Conservation (phyloP, 257 asterid species). For the Mentha longifolia region DNA sequence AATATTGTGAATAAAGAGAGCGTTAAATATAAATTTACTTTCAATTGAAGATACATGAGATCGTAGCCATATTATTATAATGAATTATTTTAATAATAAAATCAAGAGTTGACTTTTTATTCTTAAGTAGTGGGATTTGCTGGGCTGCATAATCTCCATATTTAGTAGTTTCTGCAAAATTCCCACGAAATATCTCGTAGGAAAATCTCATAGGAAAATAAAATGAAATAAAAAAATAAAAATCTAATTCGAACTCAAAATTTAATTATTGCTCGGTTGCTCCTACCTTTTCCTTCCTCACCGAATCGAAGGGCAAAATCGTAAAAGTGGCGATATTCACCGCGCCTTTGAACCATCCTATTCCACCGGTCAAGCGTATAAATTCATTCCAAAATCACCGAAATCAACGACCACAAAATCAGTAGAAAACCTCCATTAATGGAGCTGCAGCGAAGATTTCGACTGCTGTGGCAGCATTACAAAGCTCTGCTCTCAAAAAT, state of each 20-base stretch:
- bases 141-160: no score
- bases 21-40: no score
- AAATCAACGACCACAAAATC: not conserved
- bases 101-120: no score
- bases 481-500: constrained; percentile 64
- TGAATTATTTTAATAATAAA: no score
- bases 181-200: not conserved
- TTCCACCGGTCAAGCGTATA: constrained; percentile 9
- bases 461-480: constrained; percentile 68
- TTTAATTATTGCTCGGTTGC: no score
- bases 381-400: constrained; percentile 15
- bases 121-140: no score
- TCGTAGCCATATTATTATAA: no score
- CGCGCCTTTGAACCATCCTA: constrained; percentile 37
- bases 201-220: not conserved
- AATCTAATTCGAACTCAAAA: constrained; percentile 2
- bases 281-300: not conserved
- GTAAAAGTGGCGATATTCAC: constrained; percentile 9
- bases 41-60: no score
- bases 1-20: no score
- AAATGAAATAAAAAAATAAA: not conserved
- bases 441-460: constrained; percentile 69
- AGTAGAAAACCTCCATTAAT: constrained; percentile 16
- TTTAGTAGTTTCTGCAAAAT: constrained; percentile 2
- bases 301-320: constrained; percentile 23